Conservation (phyloP, 257 asterid genomes). For the Solanum chaucha region DNA sequence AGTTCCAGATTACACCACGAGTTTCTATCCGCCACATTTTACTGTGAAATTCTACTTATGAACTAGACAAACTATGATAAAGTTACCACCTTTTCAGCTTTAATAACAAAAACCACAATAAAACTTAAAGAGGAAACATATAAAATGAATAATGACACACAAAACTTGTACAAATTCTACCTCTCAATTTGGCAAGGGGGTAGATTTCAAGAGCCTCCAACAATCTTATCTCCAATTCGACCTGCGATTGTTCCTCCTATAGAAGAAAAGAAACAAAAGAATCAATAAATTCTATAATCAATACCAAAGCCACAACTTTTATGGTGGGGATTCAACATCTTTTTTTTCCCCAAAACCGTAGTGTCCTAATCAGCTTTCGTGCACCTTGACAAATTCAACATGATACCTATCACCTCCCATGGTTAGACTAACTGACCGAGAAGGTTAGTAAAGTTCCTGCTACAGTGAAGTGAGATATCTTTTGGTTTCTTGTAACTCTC, state of each 20-base stretch:
- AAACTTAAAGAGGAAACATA: no score
- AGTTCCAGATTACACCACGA: background rate
- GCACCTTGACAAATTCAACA: no score
- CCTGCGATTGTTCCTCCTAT: conserved; percentile 61
- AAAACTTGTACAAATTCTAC: conserved; percentile 10
- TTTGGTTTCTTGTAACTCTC: no score
- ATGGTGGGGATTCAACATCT: background rate
- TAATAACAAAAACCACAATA: background rate
- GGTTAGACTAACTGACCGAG: no score
- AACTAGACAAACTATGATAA: background rate
- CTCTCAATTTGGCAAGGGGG: conserved; percentile 78
- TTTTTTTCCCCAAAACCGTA: no score
- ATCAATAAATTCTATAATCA: background rate
- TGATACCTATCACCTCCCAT: no score
- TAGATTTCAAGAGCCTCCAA: conserved; percentile 88
- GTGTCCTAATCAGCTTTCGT: no score
- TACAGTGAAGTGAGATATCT: no score
- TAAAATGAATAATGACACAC: background rate
- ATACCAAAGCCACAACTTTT: background rate
- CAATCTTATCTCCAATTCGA: conserved; percentile 76
- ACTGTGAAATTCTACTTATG: background rate
- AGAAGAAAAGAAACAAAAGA: background rate
- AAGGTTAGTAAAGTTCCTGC: no score
- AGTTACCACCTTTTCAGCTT: background rate
- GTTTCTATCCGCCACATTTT: background rate